Evolutionary conservation across 2,329 filamentous ascomycete genomes (phyloP), one percentile per base, ranked within the genome.

Genomic region (Thielaviopsis punctulata): DNA sequence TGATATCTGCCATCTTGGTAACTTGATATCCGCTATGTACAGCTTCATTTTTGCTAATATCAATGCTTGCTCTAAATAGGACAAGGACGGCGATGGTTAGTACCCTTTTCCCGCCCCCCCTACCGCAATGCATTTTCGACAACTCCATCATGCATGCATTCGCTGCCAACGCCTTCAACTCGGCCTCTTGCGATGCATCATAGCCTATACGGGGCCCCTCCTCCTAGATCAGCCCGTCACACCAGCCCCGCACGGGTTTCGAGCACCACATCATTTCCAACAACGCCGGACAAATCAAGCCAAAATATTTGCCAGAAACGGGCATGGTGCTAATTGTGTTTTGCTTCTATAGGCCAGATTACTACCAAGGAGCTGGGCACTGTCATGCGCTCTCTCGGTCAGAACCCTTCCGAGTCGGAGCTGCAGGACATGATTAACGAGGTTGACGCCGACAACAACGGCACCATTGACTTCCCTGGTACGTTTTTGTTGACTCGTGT

Each of bases 401-500:
- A 92, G 70, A 92, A 92, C 71, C 86, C 86, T 54, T 90, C 85
- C 60, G 86, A 92, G 73, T 88, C 85, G 56, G 86, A 92, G 70
- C 73, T 92, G 59, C 86, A 92, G 71, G 86, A 92, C 65, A 92
- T 92, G 86, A 92, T 92, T 73, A 90, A 92, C 70, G 86, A 92
- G 72, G 86, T 92, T 58, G 86, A 92, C 63, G 85, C 85, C 62
- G 86, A 92, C 72, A 92, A 90, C 77, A 92, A 90, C 64, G 86
- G 86, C 69, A 92, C 86, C 60, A 92, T 92, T 63, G 86, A 92
- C 67, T 92, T 92, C 67, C 86, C 86, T 64, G 86, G 86, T 90
- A 77, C 61, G 77, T 62, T 23, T 4, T 36, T 33, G 13, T 15
- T 7, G 30, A 12, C n/a, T 9, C n/a, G 13, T 41, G 21, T 54